Evolutionary conservation across 164 flowering plant genomes (phyloP).

Genomic region (Cinnamomum chago): DNA sequence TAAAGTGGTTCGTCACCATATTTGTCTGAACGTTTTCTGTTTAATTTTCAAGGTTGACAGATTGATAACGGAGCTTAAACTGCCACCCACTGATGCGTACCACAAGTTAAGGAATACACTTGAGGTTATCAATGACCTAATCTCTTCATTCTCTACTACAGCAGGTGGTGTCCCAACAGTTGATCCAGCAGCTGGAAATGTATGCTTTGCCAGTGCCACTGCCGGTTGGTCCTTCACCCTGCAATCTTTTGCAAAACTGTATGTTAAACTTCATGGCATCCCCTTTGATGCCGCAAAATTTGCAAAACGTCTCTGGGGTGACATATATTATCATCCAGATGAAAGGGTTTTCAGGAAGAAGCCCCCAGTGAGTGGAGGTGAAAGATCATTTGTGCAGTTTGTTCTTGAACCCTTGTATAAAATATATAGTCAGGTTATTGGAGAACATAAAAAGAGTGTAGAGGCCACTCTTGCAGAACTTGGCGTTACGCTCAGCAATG

Average conservation of each 20-base stretch:
- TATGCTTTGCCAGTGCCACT: conserved; percentile 94
- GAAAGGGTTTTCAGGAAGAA: conserved; percentile 65
- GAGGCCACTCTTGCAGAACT: conserved; percentile 90
- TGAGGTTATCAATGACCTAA: conserved; percentile 81
- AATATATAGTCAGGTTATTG: conserved; percentile 93
- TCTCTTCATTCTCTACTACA: conserved; percentile 77
- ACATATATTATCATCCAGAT: conserved; percentile 74
- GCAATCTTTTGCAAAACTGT: conserved; percentile 92
- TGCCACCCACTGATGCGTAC: conserved; percentile 97
- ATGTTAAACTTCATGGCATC: conserved; percentile 88
- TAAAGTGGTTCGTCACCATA: not conserved
- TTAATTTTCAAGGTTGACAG: conserved; percentile 69
- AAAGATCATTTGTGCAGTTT: conserved; percentile 95
- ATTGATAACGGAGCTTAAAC: conserved; percentile 92
- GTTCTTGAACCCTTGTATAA: conserved; percentile 94
- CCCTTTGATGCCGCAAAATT: conserved; percentile 87
- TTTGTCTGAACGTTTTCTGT: not conserved
- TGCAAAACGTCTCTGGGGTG: conserved; percentile 98
- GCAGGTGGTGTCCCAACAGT: conserved; percentile 77
- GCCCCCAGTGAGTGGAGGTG: conserved; percentile 73
- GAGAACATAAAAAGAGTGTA: conserved; percentile 98
- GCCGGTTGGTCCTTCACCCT: conserved; percentile 99
- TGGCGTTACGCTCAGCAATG: conserved; percentile 91
- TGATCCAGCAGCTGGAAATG: conserved; percentile 94
- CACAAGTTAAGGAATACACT: conserved; percentile 83